Percentiles rank a stretch among this genome's conserved stretches.
Evolutionary conservation across 495 filamentous ascomycete genomes (phyloP).

Genomic region (Neurospora hispaniola): DNA sequence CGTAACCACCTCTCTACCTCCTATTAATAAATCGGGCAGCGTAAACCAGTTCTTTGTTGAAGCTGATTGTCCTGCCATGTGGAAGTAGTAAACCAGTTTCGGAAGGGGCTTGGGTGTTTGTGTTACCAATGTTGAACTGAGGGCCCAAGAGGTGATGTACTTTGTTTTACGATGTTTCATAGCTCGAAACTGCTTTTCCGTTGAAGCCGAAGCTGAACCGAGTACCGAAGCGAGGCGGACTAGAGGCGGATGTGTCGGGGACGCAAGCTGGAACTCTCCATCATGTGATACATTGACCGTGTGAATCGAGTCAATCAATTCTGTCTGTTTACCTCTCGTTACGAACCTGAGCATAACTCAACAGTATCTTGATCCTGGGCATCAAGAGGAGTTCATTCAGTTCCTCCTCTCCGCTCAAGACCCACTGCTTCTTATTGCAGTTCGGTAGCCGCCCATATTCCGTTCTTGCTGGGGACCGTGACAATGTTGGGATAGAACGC

Average conservation of each 20-base stretch:
- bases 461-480: conserved; percentile 43
- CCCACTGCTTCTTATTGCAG: conserved; percentile 13
- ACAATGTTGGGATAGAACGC: conserved; percentile 51
- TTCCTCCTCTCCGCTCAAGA: conserved; percentile 27
- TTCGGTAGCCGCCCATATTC: conserved; percentile 47
- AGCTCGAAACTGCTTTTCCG: neutral
- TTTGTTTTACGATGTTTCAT: neutral
- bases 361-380: neutral
- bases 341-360: neutral
- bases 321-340: neutral
- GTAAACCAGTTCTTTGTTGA: neutral
- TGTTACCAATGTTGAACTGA: neutral
- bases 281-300: neutral
- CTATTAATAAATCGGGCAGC: neutral
- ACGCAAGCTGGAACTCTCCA: neutral
- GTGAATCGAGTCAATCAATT: neutral
- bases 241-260: neutral
- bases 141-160: neutral
- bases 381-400: neutral
- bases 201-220: neutral
- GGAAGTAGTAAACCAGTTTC: neutral
- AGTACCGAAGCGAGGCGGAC: neutral
- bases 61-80: neutral
- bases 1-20: neutral
- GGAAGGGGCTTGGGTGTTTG: neutral